Evolutionary conservation across 2,329 filamentous ascomycete genomes (phyloP).

Genomic region (Dactylellina sp.): DNA sequence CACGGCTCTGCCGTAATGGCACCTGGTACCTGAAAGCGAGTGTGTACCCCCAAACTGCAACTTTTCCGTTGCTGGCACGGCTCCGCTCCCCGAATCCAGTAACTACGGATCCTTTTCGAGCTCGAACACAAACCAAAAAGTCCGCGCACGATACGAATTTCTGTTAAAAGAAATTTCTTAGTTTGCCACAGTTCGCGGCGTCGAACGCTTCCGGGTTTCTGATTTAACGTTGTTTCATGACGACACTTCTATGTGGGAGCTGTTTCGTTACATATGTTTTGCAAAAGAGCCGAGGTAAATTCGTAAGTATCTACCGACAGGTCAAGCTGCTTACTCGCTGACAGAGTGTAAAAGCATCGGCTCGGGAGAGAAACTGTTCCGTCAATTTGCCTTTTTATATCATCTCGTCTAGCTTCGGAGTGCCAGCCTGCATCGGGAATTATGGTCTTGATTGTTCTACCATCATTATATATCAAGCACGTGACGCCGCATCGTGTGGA

Average conservation of each 20-base stretch:
- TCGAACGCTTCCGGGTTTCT: not conserved
- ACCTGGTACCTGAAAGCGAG: not conserved
- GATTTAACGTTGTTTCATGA: not conserved
- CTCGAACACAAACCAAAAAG: constrained; percentile 5
- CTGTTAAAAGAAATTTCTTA: not conserved
- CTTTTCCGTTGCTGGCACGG: constrained; percentile 19
- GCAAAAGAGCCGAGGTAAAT: not conserved
- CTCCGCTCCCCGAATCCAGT: constrained; percentile 19
- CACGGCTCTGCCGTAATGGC: constrained; percentile 28
- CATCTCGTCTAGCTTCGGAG: no score
- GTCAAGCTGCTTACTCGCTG: no score
- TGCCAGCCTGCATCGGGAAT: no score
- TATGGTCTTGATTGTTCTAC: no score
- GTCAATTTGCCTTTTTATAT: no score
- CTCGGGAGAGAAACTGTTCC: no score
- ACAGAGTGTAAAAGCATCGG: no score
- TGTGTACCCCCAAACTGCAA: constrained; percentile 31
- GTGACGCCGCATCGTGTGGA: no score
- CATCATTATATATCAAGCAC: no score
- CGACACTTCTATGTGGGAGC: not conserved
- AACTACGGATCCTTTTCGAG: constrained; percentile 9
- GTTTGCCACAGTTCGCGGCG: not conserved
- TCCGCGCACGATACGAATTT: not conserved
- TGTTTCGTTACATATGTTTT: not conserved
- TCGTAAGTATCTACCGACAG: not conserved